phyloP scores from a whole-genome alignment of 192 early-diverging fungal genomes.

The Phycomyces blakesleeanus region DNA sequence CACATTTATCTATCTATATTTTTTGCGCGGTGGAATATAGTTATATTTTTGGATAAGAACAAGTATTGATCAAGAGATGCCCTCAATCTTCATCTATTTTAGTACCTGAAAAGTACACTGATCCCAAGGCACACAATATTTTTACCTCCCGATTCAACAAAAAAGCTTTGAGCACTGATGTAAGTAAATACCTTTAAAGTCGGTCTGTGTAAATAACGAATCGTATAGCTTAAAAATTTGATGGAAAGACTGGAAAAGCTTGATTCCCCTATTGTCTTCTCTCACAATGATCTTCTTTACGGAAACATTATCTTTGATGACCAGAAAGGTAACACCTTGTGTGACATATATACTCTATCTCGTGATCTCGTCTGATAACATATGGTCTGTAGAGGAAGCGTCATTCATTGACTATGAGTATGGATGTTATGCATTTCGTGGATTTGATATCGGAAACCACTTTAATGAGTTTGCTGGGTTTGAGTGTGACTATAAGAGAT shows the following conservation, averaged over 20 bases:
- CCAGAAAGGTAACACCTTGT: constrained; percentile 32
- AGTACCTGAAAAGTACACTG: constrained; percentile 58
- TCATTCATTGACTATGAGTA: constrained; percentile 96
- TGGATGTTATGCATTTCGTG: constrained; percentile 76
- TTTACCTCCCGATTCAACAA: constrained; percentile 55
- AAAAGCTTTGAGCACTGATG: constrained; percentile 38
- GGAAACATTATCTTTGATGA: constrained; percentile 84
- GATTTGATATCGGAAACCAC: constrained; percentile 95
- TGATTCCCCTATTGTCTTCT: constrained; percentile 81
- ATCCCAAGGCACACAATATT: constrained; percentile 51
- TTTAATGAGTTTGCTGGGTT: constrained; percentile 96
- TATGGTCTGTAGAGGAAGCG: constrained; percentile 44
- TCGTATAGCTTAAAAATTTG: constrained; percentile 44
- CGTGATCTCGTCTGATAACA: neutral
- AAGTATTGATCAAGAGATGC: neutral
- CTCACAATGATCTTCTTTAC: constrained; percentile 89
- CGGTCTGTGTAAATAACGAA: neutral
- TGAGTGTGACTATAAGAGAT: constrained; percentile 88
- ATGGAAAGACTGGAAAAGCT: constrained; percentile 52
- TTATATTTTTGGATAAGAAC: neutral
- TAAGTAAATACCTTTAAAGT: constrained; percentile 10
- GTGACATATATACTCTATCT: no score
- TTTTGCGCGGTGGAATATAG: neutral
- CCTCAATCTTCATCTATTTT: constrained; percentile 3
- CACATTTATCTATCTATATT: no score